phyloP scores from a whole-genome alignment of 148 eudicot genomes.

The Chenopodium berlandieri region DNA sequence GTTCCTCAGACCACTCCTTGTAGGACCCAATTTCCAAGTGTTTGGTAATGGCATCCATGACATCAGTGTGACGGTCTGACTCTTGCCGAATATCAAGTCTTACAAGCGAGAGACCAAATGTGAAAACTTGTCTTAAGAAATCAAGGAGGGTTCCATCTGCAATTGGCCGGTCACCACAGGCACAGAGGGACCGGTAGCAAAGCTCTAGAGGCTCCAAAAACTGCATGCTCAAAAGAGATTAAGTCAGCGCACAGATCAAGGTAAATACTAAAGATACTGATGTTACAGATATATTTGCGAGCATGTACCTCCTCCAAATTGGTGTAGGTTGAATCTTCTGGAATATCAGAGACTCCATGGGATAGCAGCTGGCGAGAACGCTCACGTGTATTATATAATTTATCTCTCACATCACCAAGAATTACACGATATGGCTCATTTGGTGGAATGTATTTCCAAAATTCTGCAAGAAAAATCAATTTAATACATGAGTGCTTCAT shows the following conservation, averaged over 20 bases:
- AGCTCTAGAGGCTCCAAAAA: constrained; percentile 96
- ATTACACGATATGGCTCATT: constrained; percentile 93
- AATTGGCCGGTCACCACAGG: constrained; percentile 86
- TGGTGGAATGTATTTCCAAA: constrained; percentile 88
- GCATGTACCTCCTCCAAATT: constrained; percentile 67
- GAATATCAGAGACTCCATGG: constrained; percentile 75
- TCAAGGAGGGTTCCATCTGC: constrained; percentile 99
- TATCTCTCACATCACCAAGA: constrained; percentile 95
- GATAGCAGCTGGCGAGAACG: constrained; percentile 83
- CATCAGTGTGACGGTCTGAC: constrained; percentile 94
- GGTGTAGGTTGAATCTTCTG: constrained; percentile 79
- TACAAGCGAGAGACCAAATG: constrained; percentile 93
- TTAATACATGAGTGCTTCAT: not conserved
- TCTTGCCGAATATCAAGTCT: constrained; percentile 94
- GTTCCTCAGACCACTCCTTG: constrained; percentile 91
- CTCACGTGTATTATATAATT: constrained; percentile 85
- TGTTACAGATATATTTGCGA: not conserved
- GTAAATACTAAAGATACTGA: not conserved
- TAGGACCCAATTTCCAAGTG: constrained; percentile 93
- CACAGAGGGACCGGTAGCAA: constrained; percentile 84
- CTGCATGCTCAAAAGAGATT: constrained; percentile 34
- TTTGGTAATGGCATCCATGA: constrained; percentile 82
- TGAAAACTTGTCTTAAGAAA: constrained; percentile 91
- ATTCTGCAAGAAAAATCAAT: constrained; percentile 53
- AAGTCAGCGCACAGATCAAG: not conserved